Conservation (phyloP, 2,329 filamentous ascomycete genomes). For the Ophiostoma sp. region DNA sequence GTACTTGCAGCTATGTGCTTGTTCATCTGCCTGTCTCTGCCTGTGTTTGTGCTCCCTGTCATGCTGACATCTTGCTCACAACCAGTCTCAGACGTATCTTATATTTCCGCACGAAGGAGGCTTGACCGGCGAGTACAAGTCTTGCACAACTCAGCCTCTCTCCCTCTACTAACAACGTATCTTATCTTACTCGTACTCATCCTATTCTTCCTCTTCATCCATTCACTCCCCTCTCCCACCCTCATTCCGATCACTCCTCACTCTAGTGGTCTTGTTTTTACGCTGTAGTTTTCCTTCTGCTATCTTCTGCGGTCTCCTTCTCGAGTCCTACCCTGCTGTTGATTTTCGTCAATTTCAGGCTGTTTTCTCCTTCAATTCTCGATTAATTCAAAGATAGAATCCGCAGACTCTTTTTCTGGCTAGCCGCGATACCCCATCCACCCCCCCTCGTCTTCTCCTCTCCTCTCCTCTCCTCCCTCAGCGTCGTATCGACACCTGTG, state of each 20-base stretch:
- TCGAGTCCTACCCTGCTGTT: constrained; percentile 1
- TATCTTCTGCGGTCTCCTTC: not conserved
- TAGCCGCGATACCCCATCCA: constrained; percentile 3
- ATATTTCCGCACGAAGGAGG: not conserved
- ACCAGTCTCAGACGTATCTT: not conserved
- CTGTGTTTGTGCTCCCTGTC: constrained; percentile 2
- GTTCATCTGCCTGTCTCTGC: not conserved
- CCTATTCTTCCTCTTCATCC: not conserved
- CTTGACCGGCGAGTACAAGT: no score
- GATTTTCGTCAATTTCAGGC: not conserved
- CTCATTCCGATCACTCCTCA: not conserved
- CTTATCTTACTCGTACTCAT: not conserved
- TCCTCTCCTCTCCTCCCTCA: not conserved
- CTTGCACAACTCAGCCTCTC: no score
- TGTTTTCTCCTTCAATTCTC: no score
- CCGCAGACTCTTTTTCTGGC: not conserved
- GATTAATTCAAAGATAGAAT: no score
- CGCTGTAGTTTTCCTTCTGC: constrained; percentile 9
- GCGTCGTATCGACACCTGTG: not conserved
- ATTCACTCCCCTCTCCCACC: not conserved
- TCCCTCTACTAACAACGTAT: no score
- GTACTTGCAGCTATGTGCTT: no score
- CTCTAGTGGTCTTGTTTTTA: constrained; percentile 9
- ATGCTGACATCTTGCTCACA: not conserved
- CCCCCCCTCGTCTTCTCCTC: not conserved